Evolutionary conservation across 179 eudicot genomes (phyloP), one percentile per base, ranked within the genome.

Genomic region (Vitellaria paradoxa): DNA sequence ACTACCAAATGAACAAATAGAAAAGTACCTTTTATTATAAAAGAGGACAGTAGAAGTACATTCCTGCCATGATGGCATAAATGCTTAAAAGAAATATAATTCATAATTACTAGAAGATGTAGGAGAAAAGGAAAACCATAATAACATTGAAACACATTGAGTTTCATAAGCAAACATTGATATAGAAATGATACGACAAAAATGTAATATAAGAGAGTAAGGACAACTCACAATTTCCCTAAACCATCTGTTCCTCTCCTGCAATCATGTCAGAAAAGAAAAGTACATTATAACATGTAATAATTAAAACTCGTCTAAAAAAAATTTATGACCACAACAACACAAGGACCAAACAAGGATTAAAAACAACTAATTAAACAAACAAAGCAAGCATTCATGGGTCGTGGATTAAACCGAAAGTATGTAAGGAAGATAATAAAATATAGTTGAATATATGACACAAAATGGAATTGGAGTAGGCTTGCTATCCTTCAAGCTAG

Each of bases 211-310:
- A 49, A 76, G 42, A 11, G 5, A 52, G 78, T 71, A 81, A 77
- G 65, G 74, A 77, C 81, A 68, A 86, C 97, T 90, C 82, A 92
- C 97, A 75, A 70, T 70, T 52, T 62, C 79, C 70, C 78, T 87
- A 76, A 92, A 90, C 97, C 97, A 92, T 56, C 80, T 86, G 82
- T 83, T 83, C 60, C 65, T 78, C 67, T 83, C 94, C 97, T 92
- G 97, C 81, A 83, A 68, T 62, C 71, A 82, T 52, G 83, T 52
- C 26, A 65, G 77, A 73, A 73, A 5, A 64, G 53, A 46, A 81
- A 66, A 30, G 37, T 30, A 30, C 37, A 30, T 30, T 30, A 30
- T 30, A 30, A 78, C 68, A 70, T 21, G 73, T 82, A 30, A 79
- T 68, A 30, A 70, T 62, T 45, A 70, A 13, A 46, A 46, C 63